Evolutionary conservation across 495 filamentous ascomycete genomes (phyloP), one percentile per base, ranked within the genome.

Genomic region (Entonaema liquescens): DNA sequence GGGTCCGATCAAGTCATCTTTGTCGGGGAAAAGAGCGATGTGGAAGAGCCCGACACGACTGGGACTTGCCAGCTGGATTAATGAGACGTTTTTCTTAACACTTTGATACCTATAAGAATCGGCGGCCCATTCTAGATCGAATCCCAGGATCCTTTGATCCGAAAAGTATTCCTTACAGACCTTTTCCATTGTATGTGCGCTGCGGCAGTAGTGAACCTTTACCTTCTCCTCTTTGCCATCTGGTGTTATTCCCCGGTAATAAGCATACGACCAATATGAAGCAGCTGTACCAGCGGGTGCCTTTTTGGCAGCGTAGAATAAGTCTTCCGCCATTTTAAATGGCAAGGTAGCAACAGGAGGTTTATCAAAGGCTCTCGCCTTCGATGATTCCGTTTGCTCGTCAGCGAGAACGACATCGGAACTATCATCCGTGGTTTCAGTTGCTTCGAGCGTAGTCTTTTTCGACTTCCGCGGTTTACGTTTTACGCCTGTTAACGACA

Each of bases 11-110:
- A 95, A 77, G 17, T 88, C 83, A 1, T 86, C 76, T n/a, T 79
- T 79, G 6, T 83, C 81, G 19, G 80, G 75, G 74, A 86, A 92
- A 8, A 85, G 76, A 28, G 92, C 89, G 42, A 97, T 77, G 66
- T 97, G 94, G 73, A 96, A 94, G 2, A 97, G 82, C 0, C 85
- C 92, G 58, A 97, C 89, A n/a, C 91, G 90, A 55, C 89, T 87
- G 68, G 90, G 84, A 64, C 89, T 92, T 7, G 93, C 93, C 19
- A 97, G 64, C 77, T 97, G 94, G 40, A 97, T 89, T 23, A 96
- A 75, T 0, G 90, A 91, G 3, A 95, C 85, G 65, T 95, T 93
- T 42, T 82, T 81, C 64, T 87, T 88, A 40, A 87, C 78, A 9
- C 84, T 83, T 49, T 83, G 74, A 59, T 65, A 70, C 54, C 71